A percentile compares a stretch with the other conserved stretches of the same genome.
Evolutionary conservation across 2,329 filamentous ascomycete species (phyloP).

Genomic region (Colletotrichum incanum): DNA sequence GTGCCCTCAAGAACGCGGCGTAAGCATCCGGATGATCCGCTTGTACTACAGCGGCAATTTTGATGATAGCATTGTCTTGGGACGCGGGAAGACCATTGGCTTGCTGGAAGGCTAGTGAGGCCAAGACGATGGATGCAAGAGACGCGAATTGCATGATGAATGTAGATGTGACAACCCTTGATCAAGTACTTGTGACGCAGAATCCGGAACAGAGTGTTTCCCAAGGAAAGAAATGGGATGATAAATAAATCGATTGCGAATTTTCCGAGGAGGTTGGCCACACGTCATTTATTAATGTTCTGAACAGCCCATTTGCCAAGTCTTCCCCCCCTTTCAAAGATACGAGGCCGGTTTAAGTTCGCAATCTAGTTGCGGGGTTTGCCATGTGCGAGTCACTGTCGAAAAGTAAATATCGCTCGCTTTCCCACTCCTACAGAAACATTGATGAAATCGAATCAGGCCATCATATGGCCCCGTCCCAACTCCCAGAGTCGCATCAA

Average conservation of each 20-base stretch:
- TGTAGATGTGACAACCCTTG: neutral
- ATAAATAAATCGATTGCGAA: neutral
- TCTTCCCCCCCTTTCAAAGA: neutral
- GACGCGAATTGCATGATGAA: slow-evolving; percentile 23
- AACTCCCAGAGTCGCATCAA: neutral
- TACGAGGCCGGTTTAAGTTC: slow-evolving; percentile 2
- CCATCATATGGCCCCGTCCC: slow-evolving; percentile 9
- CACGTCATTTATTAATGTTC: neutral
- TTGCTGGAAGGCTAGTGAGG: slow-evolving; percentile 14
- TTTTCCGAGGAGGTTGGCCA: neutral
- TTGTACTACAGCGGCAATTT: slow-evolving; percentile 5
- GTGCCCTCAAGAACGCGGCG: slow-evolving; percentile 26
- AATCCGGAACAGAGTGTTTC: neutral
- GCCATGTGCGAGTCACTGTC: slow-evolving; percentile 14
- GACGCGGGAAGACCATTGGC: slow-evolving; percentile 2
- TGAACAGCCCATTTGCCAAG: neutral
- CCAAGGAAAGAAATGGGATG: neutral
- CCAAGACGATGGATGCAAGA: slow-evolving; percentile 14
- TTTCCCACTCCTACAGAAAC: neutral
- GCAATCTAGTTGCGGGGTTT: neutral
- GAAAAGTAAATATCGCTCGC: slow-evolving; percentile 4
- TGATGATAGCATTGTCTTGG: neutral
- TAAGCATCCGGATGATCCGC: slow-evolving; percentile 27
- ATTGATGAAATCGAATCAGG: slow-evolving; percentile 7
- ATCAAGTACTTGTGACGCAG: neutral